Evolutionary conservation across 371 early-diverging fungal genomes (phyloP).

Genomic region (Syncephalis plumigaleata): DNA sequence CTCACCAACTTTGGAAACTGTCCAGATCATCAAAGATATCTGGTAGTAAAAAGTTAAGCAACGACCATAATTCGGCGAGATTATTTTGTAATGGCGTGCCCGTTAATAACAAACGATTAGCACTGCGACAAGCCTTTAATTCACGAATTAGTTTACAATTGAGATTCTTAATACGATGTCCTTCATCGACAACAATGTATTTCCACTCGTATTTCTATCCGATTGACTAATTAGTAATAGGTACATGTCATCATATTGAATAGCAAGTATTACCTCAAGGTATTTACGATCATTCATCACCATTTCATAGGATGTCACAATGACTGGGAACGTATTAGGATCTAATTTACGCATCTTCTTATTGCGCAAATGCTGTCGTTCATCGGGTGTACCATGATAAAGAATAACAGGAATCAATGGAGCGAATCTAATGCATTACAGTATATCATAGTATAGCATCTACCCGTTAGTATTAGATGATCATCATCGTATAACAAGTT

Average conservation of each 20-base stretch:
- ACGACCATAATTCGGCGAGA: slow-evolving; percentile 81
- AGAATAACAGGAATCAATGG: slow-evolving; percentile 74
- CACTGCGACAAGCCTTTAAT: slow-evolving; percentile 44
- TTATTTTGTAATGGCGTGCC: slow-evolving; percentile 96
- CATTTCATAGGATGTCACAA: slow-evolving; percentile 89
- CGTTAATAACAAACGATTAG: slow-evolving; percentile 59
- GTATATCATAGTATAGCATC: slow-evolving; percentile 30
- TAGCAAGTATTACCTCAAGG: slow-evolving; percentile 49
- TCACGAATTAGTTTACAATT: slow-evolving; percentile 27
- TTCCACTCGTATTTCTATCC: slow-evolving; percentile 34
- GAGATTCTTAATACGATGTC: slow-evolving; percentile 84
- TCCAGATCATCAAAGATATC: slow-evolving; percentile 76
- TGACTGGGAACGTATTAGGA: slow-evolving; percentile 47
- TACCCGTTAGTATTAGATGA: slow-evolving; percentile 7
- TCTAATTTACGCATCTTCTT: slow-evolving; percentile 36
- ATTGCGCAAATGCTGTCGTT: slow-evolving; percentile 58
- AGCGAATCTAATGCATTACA: slow-evolving; percentile 50
- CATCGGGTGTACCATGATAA: slow-evolving; percentile 77
- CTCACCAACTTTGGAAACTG: slow-evolving; percentile 58
- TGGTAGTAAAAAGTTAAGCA: slow-evolving; percentile 87
- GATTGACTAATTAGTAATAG: slow-evolving; percentile 14
- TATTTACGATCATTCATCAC: slow-evolving; percentile 65
- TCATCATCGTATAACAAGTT: slow-evolving; percentile 11
- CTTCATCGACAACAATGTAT: slow-evolving; percentile 87
- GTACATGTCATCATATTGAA: slow-evolving; percentile 81